These are phyloP conservation scores for Termitomyces titanicus DNA, from an alignment of 768 basidiomycete genomes.

Conservation along the genomic window DNA sequence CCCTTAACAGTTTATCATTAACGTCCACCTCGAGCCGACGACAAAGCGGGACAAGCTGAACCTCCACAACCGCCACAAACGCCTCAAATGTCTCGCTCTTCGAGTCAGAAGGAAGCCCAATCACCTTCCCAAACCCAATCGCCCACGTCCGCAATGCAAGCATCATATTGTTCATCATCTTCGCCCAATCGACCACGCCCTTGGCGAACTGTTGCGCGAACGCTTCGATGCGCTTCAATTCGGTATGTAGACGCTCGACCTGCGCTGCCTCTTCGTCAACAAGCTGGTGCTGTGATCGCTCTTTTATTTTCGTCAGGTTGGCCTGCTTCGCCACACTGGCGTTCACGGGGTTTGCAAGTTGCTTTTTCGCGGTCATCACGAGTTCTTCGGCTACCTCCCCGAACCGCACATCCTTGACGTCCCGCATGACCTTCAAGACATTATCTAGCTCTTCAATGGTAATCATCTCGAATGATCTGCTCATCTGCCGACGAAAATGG, in stretches of 20 bases:
- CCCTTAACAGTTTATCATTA: constrained; percentile 49
- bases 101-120: constrained; percentile 50
- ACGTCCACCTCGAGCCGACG: constrained; percentile 51
- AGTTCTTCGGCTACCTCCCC: constrained; percentile 77
- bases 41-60: constrained; percentile 49
- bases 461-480: no score
- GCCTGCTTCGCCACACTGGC: constrained; percentile 51
- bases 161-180: constrained; percentile 45
- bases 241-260: constrained; percentile 52
- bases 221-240: constrained; percentile 51
- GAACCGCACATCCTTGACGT: constrained; percentile 73
- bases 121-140: constrained; percentile 59
- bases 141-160: constrained; percentile 59
- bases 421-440: constrained; percentile 66
- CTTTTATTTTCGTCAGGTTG: constrained; percentile 57
- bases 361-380: constrained; percentile 51
- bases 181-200: constrained; percentile 61
- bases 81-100: constrained; percentile 67
- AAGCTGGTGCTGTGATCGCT: constrained; percentile 28
- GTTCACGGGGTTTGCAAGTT: constrained; percentile 36
- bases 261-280: constrained; percentile 36
- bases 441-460: no score
- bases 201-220: constrained; percentile 63
- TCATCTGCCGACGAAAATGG: no score
- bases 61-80: constrained; percentile 56